Conservation (phyloP, 176 grass and related monocot genomes). For the sorghum (Sorghum bicolor) region Sorghum_bicolor_NCBIv3 NC_012874.2:69589501-69590000, state of each 20-base stretch:
- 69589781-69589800: conserved; percentile 11
- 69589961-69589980: not conserved
- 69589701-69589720: conserved; percentile 44
- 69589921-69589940: not conserved
- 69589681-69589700: conserved; percentile 13
- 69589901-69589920: not conserved
- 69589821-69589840: not conserved
- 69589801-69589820: not conserved
- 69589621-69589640: not conserved
- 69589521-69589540: not conserved
- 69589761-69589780: conserved; percentile 32
- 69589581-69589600: not conserved
- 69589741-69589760: conserved; percentile 26
- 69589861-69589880: not conserved
- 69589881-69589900: not conserved
- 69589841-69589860: not conserved
- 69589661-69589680: not conserved
- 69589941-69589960: not conserved
- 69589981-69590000: not conserved
- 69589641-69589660: not conserved
- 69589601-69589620: not conserved
- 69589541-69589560: not conserved
- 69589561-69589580: not conserved
- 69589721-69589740: conserved; percentile 13
- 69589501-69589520: no score